These are phyloP conservation scores for Mrakia frigida DNA, from an alignment of 768 basidiomycete genomes.

Conservation along the genomic window DNA sequence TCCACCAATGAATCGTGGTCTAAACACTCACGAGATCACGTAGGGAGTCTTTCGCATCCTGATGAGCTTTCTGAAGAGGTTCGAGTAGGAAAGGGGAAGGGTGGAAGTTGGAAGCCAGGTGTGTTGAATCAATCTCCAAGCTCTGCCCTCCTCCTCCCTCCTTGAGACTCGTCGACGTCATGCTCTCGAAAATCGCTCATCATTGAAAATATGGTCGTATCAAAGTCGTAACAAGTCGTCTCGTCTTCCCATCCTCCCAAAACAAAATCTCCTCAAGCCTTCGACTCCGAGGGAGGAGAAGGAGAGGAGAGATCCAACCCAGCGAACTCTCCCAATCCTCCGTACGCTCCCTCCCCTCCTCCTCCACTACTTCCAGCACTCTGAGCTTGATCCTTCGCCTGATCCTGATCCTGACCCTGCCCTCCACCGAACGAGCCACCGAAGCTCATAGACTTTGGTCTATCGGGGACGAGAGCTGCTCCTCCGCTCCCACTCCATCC, in stretches of 20 bases:
- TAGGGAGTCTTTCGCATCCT: conserved; percentile 29
- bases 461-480: background rate
- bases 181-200: background rate
- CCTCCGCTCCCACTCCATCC: conserved; percentile 49
- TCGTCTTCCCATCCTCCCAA: background rate
- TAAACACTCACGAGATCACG: conserved; percentile 15
- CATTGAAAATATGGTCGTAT: background rate
- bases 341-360: background rate
- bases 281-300: background rate
- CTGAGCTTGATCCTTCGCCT: background rate
- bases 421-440: background rate
- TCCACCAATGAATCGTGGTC: background rate
- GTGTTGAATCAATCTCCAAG: background rate
- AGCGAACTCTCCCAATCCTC: background rate
- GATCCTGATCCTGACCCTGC: too few relatives aligned
- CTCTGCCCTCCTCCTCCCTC: background rate
- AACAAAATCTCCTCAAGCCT: background rate
- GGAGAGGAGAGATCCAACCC: background rate
- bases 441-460: background rate
- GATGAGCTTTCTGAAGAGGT: background rate
- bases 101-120: background rate
- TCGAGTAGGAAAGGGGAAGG: background rate
- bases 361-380: background rate
- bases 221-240: background rate
- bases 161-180: too few relatives aligned